phyloP scores from a whole-genome alignment of 768 basidiomycete species.

The Xanthoconium purpureum region DNA sequence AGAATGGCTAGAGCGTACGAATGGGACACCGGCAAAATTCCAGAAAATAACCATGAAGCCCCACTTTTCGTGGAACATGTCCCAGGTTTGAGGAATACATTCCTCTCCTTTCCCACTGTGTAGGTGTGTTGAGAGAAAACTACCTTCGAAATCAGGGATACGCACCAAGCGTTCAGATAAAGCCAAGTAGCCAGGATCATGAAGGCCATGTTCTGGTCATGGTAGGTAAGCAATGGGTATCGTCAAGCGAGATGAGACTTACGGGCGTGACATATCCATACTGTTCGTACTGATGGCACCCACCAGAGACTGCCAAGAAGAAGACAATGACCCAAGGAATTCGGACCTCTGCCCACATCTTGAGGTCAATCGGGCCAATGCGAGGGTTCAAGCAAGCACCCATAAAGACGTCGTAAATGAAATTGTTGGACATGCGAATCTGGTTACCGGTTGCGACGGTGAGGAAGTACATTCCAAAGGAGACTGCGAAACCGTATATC shows the following conservation, averaged over 20 bases:
- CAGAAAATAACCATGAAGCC: conserved; percentile 99
- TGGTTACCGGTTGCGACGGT: conserved; percentile 75
- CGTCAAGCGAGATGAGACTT: conserved; percentile 26
- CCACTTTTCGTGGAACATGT: conserved; percentile 99
- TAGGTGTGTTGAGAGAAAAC: background rate
- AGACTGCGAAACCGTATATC: conserved; percentile 83
- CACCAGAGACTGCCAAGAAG: conserved; percentile 87
- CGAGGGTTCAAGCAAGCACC: conserved; percentile 93
- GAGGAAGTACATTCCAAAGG: conserved; percentile 76
- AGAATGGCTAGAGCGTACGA: conserved; percentile 52
- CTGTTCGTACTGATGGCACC: conserved; percentile 91
- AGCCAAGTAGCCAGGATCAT: conserved; percentile 94
- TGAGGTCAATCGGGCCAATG: conserved; percentile 86
- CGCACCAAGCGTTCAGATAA: conserved; percentile 93
- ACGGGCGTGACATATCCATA: conserved; percentile 91
- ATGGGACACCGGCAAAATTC: conserved; percentile 92
- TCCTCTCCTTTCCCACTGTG: conserved; percentile 86
- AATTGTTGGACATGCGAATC: conserved; percentile 92
- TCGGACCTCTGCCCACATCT: conserved; percentile 98
- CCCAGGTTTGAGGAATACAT: conserved; percentile 96
- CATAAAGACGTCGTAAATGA: conserved; percentile 96
- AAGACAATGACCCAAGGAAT: conserved; percentile 97
- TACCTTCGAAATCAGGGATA: background rate
- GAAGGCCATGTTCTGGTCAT: conserved; percentile 84
- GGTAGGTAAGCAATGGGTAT: background rate